A percentile compares a stretch with the other conserved stretches of the same genome.
Evolutionary conservation across 1,284 basidiomycete species (phyloP).

Genomic region (Moniliella sp.): DNA sequence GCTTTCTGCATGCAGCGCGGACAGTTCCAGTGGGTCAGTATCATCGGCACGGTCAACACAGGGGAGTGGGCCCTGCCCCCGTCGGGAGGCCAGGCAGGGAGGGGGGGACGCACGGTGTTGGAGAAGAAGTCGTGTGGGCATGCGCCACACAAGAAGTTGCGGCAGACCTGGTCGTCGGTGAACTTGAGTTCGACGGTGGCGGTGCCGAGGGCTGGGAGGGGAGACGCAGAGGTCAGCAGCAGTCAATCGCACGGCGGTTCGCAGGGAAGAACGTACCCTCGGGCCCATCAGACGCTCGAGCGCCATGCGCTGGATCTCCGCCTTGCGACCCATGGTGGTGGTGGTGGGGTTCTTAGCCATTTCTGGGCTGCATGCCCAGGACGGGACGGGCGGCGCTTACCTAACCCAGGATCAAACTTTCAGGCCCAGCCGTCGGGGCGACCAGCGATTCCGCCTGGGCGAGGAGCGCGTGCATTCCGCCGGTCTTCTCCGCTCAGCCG

Average conservation of each 20-base stretch:
- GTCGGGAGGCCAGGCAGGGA: no score
- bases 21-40: not conserved
- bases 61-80: not conserved
- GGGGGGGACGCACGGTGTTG: conserved; percentile 56
- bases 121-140: conserved; percentile 94
- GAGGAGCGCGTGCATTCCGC: no score
- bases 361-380: no score
- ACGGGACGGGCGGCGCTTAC: no score
- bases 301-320: conserved; percentile 74
- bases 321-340: conserved; percentile 24
- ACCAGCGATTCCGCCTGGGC: no score
- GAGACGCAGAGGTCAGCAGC: not conserved
- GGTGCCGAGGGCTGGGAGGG: conserved; percentile 20
- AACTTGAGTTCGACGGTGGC: conserved; percentile 50
- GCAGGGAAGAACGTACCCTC: conserved; percentile 5
- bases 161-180: conserved; percentile 95
- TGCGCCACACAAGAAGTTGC: conserved; percentile 89
- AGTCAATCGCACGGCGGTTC: not conserved
- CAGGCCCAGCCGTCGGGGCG: no score
- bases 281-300: conserved; percentile 44
- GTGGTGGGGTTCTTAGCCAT: no score
- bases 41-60: not conserved
- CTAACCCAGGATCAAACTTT: no score
- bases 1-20: conserved; percentile 58
- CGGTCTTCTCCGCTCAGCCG: no score